These are phyloP conservation scores for Panellus pusillus DNA, from an alignment of 768 basidiomycete species.

Conservation along the genomic window DNA sequence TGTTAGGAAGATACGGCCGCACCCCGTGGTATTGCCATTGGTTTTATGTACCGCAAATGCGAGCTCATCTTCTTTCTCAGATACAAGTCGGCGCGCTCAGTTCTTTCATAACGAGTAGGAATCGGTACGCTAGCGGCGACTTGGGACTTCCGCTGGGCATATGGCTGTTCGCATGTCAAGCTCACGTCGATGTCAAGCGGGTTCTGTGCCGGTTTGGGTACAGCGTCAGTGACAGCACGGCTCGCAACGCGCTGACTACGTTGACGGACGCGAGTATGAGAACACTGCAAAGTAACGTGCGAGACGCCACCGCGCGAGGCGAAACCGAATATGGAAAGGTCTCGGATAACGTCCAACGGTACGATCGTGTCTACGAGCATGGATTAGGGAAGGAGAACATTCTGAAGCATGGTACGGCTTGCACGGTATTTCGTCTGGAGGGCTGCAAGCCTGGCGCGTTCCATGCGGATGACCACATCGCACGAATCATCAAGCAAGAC, in stretches of 20 bases:
- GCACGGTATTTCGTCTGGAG: neutral
- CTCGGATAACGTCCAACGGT: neutral
- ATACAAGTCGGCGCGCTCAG: constrained; percentile 22
- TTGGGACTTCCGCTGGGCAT: constrained; percentile 22
- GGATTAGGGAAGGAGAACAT: neutral
- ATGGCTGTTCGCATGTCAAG: constrained; percentile 26
- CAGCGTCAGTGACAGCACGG: neutral
- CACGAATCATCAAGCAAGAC: neutral
- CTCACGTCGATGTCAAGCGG: too few species aligned
- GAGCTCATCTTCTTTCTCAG: too few species aligned
- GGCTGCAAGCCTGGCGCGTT: too few species aligned
- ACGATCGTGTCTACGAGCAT: neutral
- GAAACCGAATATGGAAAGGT: neutral
- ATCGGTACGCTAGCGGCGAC: constrained; percentile 22
- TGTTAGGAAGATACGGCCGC: constrained; percentile 18
- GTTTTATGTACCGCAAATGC: neutral
- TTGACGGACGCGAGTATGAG: neutral
- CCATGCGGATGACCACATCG: neutral
- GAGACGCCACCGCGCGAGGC: neutral
- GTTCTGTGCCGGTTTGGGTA: too few species aligned
- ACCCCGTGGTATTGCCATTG: constrained; percentile 23
- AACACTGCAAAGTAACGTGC: too few species aligned
- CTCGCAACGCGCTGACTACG: neutral
- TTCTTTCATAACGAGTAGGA: constrained; percentile 19
- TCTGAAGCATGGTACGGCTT: neutral